phyloP scores from a whole-genome alignment of 2,329 filamentous ascomycete species.

The Aciculosporium take region DNA sequence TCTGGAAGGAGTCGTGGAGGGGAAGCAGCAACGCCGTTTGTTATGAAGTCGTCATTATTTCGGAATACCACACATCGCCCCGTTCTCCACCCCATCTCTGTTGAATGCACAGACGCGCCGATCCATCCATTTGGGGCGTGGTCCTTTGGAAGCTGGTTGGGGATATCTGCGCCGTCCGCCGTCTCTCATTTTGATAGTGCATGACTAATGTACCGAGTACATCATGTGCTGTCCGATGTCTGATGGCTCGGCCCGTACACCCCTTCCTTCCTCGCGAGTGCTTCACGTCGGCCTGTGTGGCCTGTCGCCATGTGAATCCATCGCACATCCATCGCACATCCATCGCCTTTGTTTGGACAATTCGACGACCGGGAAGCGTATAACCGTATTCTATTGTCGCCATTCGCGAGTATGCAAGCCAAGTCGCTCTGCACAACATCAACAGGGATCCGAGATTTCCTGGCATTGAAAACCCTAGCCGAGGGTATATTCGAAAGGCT shows the following conservation, averaged over 20 bases:
- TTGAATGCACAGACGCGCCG: background rate
- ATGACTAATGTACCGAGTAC: background rate
- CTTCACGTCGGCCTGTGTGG: background rate
- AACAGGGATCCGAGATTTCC: background rate
- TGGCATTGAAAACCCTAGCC: background rate
- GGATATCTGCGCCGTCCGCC: background rate
- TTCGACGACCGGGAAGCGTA: background rate
- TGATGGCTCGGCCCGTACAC: conserved; percentile 1
- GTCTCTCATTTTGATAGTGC: conserved; percentile 1
- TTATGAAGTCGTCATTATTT: background rate
- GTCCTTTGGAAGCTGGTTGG: background rate
- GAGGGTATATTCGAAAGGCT: conserved; percentile 1
- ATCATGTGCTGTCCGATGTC: background rate
- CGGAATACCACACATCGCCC: background rate
- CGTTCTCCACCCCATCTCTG: background rate
- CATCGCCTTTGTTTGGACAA: background rate
- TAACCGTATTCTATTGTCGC: background rate
- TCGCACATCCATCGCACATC: background rate
- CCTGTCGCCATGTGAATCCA: background rate
- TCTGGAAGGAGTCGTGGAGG: background rate
- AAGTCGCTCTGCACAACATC: background rate
- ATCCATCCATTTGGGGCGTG: background rate
- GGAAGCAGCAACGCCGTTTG: background rate
- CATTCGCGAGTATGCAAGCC: background rate
- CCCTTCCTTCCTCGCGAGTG: background rate